A percentile compares a stretch with the other conserved stretches of the same genome.
Evolutionary conservation across 2,329 filamentous ascomycete species (phyloP).

Genomic region (Phyllosticta citriasiana): DNA sequence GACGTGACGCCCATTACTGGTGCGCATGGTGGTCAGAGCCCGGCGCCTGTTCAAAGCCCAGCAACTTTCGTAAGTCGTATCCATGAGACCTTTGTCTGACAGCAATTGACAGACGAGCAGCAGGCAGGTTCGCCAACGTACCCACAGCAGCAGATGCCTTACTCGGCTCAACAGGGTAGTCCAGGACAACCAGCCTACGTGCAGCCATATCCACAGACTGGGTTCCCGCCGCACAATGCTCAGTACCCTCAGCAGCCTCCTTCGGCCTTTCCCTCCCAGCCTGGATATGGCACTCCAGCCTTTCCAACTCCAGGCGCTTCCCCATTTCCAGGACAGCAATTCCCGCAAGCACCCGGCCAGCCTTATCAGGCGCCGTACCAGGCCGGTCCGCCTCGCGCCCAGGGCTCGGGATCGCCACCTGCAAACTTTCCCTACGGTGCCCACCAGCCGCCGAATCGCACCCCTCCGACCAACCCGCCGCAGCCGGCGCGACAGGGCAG

Average conservation of each 20-base stretch:
- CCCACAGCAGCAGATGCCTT: slow-evolving; percentile 7
- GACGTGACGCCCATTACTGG: slow-evolving; percentile 43
- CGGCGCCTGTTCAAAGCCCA: slow-evolving; percentile 42
- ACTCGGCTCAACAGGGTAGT: slow-evolving; percentile 28
- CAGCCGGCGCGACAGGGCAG: slow-evolving; percentile 36
- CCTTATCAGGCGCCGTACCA: slow-evolving; percentile 19
- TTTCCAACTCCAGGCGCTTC: slow-evolving; percentile 22
- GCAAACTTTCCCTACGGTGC: slow-evolving; percentile 32
- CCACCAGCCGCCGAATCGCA: slow-evolving; percentile 32
- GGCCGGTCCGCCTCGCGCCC: slow-evolving; percentile 14
- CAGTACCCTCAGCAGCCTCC: slow-evolving; percentile 12
- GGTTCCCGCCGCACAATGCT: slow-evolving; percentile 7
- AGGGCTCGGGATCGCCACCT: slow-evolving; percentile 16
- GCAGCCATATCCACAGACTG: slow-evolving; percentile 32
- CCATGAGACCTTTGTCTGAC: neutral
- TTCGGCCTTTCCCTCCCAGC: slow-evolving; percentile 3
- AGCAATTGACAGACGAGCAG: neutral
- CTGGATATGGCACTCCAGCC: slow-evolving; percentile 13
- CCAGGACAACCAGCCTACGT: slow-evolving; percentile 20
- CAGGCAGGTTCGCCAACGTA: slow-evolving; percentile 9
- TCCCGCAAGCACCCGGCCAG: slow-evolving; percentile 18
- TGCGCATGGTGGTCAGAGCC: slow-evolving; percentile 36
- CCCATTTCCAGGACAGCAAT: slow-evolving; percentile 21
- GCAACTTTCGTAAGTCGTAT: slow-evolving; percentile 47
- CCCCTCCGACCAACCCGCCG: slow-evolving; percentile 19